Conservation (phyloP, 495 filamentous ascomycete species). For the Xylaria longipes region DNA sequence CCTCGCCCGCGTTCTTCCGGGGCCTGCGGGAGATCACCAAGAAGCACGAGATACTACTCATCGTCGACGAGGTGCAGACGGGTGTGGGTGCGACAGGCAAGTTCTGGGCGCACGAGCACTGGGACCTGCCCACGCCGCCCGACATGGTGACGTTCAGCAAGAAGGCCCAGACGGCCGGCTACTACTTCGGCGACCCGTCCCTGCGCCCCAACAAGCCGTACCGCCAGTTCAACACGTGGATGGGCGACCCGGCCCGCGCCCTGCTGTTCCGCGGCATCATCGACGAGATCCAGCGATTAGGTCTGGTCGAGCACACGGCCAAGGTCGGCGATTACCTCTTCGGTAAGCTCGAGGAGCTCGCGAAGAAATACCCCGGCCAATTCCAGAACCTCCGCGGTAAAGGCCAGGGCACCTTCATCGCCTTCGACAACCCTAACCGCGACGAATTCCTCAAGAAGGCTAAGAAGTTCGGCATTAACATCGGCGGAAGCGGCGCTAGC, state of each 20-base stretch:
- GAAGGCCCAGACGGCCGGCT: conserved; percentile 98
- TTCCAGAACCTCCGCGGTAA: conserved; percentile 91
- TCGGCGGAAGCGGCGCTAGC: conserved; percentile 82
- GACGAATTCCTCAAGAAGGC: conserved; percentile 84
- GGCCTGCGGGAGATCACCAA: conserved; percentile 85
- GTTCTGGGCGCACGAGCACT: conserved; percentile 99
- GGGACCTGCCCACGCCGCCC: conserved; percentile 81
- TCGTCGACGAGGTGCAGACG: conserved; percentile 98
- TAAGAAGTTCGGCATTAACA: conserved; percentile 87
- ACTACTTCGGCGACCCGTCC: conserved; percentile 88
- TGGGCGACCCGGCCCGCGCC: conserved; percentile 93
- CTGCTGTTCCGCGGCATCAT: conserved; percentile 93
- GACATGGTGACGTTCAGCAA: conserved; percentile 99
- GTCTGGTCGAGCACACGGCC: conserved; percentile 82
- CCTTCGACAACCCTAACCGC: conserved; percentile 86
- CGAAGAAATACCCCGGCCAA: conserved; percentile 77
- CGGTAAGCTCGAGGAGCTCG: conserved; percentile 69
- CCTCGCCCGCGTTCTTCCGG: conserved; percentile 89
- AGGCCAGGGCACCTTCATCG: conserved; percentile 95
- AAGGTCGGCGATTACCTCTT: conserved; percentile 85
- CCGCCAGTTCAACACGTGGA: conserved; percentile 99
- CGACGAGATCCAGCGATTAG: conserved; percentile 80
- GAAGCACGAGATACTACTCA: conserved; percentile 86
- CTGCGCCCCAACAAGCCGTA: conserved; percentile 98
- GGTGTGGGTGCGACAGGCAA: conserved; percentile 94